These are phyloP conservation scores for Exophiala bonariae DNA, from an alignment of 2,329 filamentous ascomycete genomes.

Conservation along the genomic window DNA sequence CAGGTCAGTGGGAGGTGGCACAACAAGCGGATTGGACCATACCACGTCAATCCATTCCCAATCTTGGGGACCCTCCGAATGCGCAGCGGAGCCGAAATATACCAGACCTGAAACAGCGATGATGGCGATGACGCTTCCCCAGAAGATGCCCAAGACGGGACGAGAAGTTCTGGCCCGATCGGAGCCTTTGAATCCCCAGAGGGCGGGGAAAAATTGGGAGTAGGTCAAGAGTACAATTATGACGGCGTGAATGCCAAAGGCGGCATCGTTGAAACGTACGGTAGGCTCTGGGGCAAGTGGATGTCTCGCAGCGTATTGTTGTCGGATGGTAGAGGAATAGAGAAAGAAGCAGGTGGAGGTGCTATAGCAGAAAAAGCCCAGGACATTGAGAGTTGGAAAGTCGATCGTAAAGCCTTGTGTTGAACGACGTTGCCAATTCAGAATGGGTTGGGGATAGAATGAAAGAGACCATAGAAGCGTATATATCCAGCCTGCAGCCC, in stretches of 20 bases:
- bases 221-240: conserved; percentile 71
- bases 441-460: conserved; percentile 87
- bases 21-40: conserved; percentile 26
- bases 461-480: conserved; percentile 76
- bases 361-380: conserved; percentile 67
- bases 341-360: conserved; percentile 74
- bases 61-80: conserved; percentile 45
- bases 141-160: conserved; percentile 68
- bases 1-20: conserved; percentile 29
- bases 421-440: conserved; percentile 74
- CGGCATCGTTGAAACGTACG: conserved; percentile 85
- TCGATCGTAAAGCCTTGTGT: conserved; percentile 85
- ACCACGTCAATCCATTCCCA: conserved; percentile 69
- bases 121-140: conserved; percentile 61
- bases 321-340: conserved; percentile 73
- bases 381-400: conserved; percentile 73
- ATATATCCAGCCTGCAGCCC: conserved; percentile 1
- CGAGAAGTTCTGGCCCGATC: conserved; percentile 55
- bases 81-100: conserved; percentile 39
- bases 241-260: conserved; percentile 80
- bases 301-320: conserved; percentile 82
- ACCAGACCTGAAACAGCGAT: conserved; percentile 43
- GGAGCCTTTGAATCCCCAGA: conserved; percentile 75
- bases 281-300: conserved; percentile 72
- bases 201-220: conserved; percentile 68